phyloP scores from a whole-genome alignment of 768 basidiomycete species.

The Phanerochaete sordida region DNA sequence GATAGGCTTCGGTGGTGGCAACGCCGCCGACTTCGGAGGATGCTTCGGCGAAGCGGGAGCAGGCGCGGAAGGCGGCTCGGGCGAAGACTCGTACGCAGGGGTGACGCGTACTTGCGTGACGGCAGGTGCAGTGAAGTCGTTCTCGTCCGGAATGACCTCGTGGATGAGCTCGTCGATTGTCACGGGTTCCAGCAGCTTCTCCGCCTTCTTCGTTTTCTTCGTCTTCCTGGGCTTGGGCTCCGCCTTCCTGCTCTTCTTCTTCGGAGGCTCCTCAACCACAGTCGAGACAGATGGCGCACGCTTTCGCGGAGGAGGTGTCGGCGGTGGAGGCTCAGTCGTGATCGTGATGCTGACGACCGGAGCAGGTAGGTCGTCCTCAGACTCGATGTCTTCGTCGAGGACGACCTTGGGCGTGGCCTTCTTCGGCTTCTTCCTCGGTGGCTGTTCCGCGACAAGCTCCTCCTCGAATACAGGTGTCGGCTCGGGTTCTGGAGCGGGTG shows the following conservation, averaged over 20 bases:
- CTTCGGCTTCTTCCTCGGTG: slow-evolving; percentile 27
- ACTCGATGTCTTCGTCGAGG: slow-evolving; percentile 42
- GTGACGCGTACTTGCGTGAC: slow-evolving; percentile 49
- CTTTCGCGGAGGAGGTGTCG: slow-evolving; percentile 19
- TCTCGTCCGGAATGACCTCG: slow-evolving; percentile 47
- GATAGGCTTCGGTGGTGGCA: slow-evolving; percentile 38
- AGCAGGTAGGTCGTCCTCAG: slow-evolving; percentile 49
- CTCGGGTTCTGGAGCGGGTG: neutral
- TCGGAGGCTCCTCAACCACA: slow-evolving; percentile 37
- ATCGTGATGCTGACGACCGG: slow-evolving; percentile 16
- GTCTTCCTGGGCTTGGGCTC: slow-evolving; percentile 17
- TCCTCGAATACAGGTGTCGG: neutral
- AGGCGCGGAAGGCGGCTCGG: slow-evolving; percentile 51
- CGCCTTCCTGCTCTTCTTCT: slow-evolving; percentile 35
- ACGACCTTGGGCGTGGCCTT: slow-evolving; percentile 15
- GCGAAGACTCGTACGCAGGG: slow-evolving; percentile 39
- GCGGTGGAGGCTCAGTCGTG: neutral
- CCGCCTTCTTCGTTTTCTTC: slow-evolving; percentile 41
- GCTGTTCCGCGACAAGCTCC: slow-evolving; percentile 29
- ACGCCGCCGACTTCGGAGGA: slow-evolving; percentile 33
- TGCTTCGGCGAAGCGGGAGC: slow-evolving; percentile 35
- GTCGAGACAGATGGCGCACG: slow-evolving; percentile 26
- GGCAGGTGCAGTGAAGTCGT: slow-evolving; percentile 46
- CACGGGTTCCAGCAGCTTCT: slow-evolving; percentile 23
- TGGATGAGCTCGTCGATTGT: slow-evolving; percentile 35